Base-by-base conservation (phyloP, 495 filamentous ascomycete genomes). In the Penicillium dipodomyicola region DNA sequence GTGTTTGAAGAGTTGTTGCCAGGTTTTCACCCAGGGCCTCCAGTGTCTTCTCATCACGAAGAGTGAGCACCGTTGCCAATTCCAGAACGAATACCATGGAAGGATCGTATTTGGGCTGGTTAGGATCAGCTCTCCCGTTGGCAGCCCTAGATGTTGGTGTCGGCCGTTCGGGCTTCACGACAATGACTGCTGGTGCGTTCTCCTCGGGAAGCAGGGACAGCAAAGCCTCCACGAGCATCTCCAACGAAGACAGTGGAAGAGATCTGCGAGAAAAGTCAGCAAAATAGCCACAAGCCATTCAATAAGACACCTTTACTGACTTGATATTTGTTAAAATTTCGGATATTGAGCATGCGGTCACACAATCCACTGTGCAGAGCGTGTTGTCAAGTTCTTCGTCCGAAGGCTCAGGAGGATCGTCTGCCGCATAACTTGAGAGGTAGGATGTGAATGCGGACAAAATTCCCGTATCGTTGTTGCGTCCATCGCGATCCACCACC, bases 301-400 rank as follows among this genome's bases (percentile, higher is more conserved):
- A 49, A 43, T 5, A 14, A 7, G 30, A 14, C 3, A 4, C 15
- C 33, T 33, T 52, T 32, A 77, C 85, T 77, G 74, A 92, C 88
- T 87, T 85, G 57, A 96, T 85, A 64, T 96, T 96, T 11, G 82
- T 78, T 61, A 97, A 84, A 23, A 97, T 85, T 55, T 88, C 88
- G 35, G 86, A 84, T 57, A 97, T 86, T 53, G 86, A 85, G 71
- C 95, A 97, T 30, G 89, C 85, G 56, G 92, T 91, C 37, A 99
- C 84, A 60, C 93, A 97, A 65, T 97, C 94, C 7, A 96, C 91
- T 0, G 95, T 93, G 68, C 88, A 92, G 15, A 97, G 73, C 0
- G 94, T 97, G 67, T 92, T 96, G 60, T 97, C 95, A 46, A 99
- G 78, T 69, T 99, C 94, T 65, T 97, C 94, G 53, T 96, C 92